Evolutionary conservation across 148 eudicot species (phyloP).

Genomic region (Rhododendron williamsianum): DNA sequence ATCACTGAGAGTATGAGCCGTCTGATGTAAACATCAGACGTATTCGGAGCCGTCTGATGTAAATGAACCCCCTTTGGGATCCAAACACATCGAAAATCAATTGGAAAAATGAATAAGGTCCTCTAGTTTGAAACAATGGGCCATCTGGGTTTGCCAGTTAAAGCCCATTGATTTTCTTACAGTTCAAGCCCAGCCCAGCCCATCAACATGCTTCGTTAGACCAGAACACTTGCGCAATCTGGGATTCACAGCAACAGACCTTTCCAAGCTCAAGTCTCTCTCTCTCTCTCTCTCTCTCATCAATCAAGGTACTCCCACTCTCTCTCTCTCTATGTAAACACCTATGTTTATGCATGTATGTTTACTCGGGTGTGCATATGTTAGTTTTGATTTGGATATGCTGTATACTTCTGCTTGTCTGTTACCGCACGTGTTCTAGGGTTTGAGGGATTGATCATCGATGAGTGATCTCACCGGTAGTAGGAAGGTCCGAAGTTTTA

Average conservation of each 20-base stretch:
- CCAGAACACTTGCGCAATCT: background rate
- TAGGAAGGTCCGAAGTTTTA: background rate
- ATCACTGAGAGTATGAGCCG: too few relatives aligned
- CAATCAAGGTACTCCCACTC: slow-evolving; percentile 8
- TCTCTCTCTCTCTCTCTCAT: background rate
- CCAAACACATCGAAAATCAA: too few relatives aligned
- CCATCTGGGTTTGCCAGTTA: background rate
- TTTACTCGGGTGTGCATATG: background rate
- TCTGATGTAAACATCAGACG: too few relatives aligned
- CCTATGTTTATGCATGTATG: background rate
- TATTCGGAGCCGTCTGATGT: too few relatives aligned
- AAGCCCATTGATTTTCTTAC: background rate
- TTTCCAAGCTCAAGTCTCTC: background rate
- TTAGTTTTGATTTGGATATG: background rate
- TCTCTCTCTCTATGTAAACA: background rate
- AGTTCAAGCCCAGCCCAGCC: background rate
- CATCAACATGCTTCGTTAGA: background rate
- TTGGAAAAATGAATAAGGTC: too few relatives aligned
- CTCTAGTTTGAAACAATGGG: too few relatives aligned
- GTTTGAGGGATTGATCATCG: background rate
- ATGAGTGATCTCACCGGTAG: background rate
- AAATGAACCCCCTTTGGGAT: too few relatives aligned
- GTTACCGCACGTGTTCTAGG: slow-evolving; percentile 1
- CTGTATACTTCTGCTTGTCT: background rate
- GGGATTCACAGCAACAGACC: background rate